These are phyloP conservation scores for Annulohypoxylon stygium DNA, from an alignment of 495 filamentous ascomycete genomes.

Conservation along the genomic window DNA sequence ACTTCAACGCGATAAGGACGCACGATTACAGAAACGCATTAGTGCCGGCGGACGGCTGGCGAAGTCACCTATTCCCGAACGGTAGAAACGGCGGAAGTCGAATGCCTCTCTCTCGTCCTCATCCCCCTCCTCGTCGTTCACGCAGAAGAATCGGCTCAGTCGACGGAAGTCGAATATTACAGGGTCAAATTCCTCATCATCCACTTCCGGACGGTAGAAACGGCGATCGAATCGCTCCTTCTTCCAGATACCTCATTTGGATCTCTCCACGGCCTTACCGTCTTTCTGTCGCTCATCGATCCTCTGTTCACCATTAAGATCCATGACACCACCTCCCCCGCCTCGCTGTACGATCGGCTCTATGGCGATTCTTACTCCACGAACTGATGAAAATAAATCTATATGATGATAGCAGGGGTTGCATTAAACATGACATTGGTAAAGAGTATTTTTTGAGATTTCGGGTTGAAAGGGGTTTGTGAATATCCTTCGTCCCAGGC, in stretches of 20 bases:
- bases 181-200: slow-evolving; percentile 49
- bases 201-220: slow-evolving; percentile 54
- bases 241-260: slow-evolving; percentile 51
- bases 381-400: slow-evolving; percentile 42
- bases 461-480: slow-evolving; percentile 25
- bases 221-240: slow-evolving; percentile 53
- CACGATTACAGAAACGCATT: slow-evolving; percentile 71
- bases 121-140: slow-evolving; percentile 36
- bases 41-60: slow-evolving; percentile 71
- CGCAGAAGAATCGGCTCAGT: slow-evolving; percentile 42
- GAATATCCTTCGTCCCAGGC: slow-evolving; percentile 32
- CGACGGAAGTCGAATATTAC: slow-evolving; percentile 45
- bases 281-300: slow-evolving; percentile 44
- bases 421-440: slow-evolving; percentile 38
- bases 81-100: slow-evolving; percentile 59
- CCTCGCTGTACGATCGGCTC: slow-evolving; percentile 43
- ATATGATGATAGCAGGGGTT: slow-evolving; percentile 33
- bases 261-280: slow-evolving; percentile 38
- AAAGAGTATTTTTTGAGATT: slow-evolving; percentile 34
- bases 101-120: slow-evolving; percentile 45
- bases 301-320: slow-evolving; percentile 39
- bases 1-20: slow-evolving; percentile 65
- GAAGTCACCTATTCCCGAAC: slow-evolving; percentile 68
- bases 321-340: slow-evolving; percentile 29
- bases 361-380: slow-evolving; percentile 40